These are phyloP conservation scores for Penicillium verhagenii DNA, from an alignment of 495 filamentous ascomycete species.

Conservation along the genomic window DNA sequence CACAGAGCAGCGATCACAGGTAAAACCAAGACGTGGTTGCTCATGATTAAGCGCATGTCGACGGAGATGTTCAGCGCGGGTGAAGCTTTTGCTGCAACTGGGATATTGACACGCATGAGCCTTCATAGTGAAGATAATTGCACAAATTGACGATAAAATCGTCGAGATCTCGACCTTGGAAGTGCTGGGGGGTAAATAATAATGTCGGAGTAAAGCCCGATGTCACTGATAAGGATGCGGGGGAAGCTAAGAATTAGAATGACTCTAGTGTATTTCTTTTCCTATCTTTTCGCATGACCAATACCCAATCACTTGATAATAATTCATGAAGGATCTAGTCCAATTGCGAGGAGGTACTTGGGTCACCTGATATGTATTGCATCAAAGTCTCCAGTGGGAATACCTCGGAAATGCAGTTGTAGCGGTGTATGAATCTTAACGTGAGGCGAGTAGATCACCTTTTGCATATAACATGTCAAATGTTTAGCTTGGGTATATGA, in stretches of 20 bases:
- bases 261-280: background rate
- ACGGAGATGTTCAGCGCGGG: constrained; percentile 58
- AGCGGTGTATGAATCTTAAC: no score
- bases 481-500: no score
- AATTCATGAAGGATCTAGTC: no score
- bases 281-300: background rate
- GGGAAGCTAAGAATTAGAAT: constrained; percentile 1
- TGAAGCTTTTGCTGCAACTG: constrained; percentile 54
- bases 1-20: constrained; percentile 54
- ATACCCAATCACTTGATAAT: background rate
- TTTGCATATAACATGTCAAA: no score
- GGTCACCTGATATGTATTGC: no score
- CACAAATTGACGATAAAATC: background rate
- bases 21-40: constrained; percentile 46
- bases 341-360: no score
- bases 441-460: no score
- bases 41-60: constrained; percentile 58
- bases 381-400: no score
- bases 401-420: no score
- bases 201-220: constrained; percentile 13
- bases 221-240: constrained; percentile 24
- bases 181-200: constrained; percentile 1
- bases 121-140: constrained; percentile 22
- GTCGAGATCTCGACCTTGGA: background rate
- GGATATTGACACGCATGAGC: constrained; percentile 44